Evolutionary conservation across 805 yeast genomes (phyloP), one percentile per base, ranked within the genome.

Genomic region (Candida vartiovaarae): DNA sequence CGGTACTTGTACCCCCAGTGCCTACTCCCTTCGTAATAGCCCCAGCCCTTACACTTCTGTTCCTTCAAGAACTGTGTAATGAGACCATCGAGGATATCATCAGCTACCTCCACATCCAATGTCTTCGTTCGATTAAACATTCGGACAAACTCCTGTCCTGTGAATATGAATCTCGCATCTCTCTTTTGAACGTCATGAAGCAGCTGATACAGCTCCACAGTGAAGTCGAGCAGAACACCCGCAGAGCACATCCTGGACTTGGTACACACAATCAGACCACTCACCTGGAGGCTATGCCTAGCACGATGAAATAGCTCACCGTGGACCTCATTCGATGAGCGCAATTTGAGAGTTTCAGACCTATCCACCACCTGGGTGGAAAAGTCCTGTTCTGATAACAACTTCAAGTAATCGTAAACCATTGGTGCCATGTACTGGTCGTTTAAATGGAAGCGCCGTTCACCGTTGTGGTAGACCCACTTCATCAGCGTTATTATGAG

Each of bases 291-390:
- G 5, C 41, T 39, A 36, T 56, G 61, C 25, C 66, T 46, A 2
- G 59, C 47, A 1, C 43, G 42, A 34, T 62, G 62, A 44, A 65
- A 62, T 3, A 57, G 27, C n/a, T 54, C 45, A 10, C 45, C 48
- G 38, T 54, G 51, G 1, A 51, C 39, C 8, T 50, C 47, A 38
- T 50, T 44, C 6, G 36, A 28, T 4, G 50, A 36, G 10, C 43
- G 40, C n/a, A 55, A 35, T 8, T 44, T 40, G 4, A 36, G 8
- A 4, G 39, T 41, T 8, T 34, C 27, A 2, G 50, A 40, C 8
- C 46, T 38, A 11, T 46, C 50, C 8, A 55, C 43, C 0, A 46
- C 34, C 39, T 54, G 44, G 34, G 26, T 26, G 4, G 55, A 42
- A 33, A 56, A 47, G 4, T 40, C 44, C 3, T 50, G 42, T 9